Base-by-base conservation (phyloP, 495 filamentous ascomycete species). In the Chaetomium cochliodes region DNA sequence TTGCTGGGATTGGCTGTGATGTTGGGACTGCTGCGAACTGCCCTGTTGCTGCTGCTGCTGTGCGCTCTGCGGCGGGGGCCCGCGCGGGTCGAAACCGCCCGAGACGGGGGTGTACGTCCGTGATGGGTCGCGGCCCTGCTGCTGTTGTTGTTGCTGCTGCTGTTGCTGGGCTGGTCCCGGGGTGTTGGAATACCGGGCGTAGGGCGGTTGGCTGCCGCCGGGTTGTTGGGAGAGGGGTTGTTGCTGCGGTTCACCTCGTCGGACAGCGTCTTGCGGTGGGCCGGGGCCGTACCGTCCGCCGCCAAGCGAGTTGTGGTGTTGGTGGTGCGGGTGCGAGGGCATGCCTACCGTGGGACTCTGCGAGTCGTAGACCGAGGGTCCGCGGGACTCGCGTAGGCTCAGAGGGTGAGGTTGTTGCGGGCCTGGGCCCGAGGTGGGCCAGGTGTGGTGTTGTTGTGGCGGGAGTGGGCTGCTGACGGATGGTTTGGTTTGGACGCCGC, bases 401-500 rank as follows among this genome's bases (percentile, higher is more conserved):
- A 76, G 70, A 1, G 72, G 73, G 44, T 79, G 77, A 7, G 66
- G 57, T 53, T 78, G 76, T 15, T 71, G 73, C 16, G 75, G 70
- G 15, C 42, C 42, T 16, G 75, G 72, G 20, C 69, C 69, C 42
- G 72, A 69, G 50, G 74, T 61, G 5, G 70, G 54, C 78, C 78
- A 79, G 58, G 73, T 58, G 57, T 70, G 72, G 60, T 70, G 72
- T 63, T 70, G 71, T 33, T 81, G 80, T 7, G 74, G 71, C 22
- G 76, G 68, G 23, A 77, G 72, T 9, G 78, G 76, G 49, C 68
- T 76, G 28, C 65, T 75, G 37, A 78, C 72, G 2, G 69, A 68
- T 6, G 77, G 75, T 63, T 81, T 82, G 16, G 74, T 65, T 50
- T 75, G 70, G 23, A 69, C 71, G 18, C 73, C 73, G 54, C 73